Base-by-base conservation (phyloP, 2,329 filamentous ascomycete genomes). In the Hymenoscyphus scutula region DNA sequence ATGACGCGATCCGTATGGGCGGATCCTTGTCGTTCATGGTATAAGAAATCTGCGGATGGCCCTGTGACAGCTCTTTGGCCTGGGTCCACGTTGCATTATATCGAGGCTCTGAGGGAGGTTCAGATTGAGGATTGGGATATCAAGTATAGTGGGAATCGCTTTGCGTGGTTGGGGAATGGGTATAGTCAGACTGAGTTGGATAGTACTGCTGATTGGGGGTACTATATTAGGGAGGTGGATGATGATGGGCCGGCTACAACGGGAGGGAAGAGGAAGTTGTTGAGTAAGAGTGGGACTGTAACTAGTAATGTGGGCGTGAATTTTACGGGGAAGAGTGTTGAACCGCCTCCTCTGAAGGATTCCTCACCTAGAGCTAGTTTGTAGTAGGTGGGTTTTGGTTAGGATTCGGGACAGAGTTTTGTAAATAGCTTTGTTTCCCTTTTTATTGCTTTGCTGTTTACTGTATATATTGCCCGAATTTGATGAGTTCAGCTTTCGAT, bases 51-150 rank as follows among this genome's bases (percentile, higher is more conserved):
- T 1, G 63, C 72, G 0, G 71, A 76, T n/a, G 77, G 76, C 0
- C 71, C 70, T 8, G 63, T 75, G 38, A 76, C 74, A 0, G 76
- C 76, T 0, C 72, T 80, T 11, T 79, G 76, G 77, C 77, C 77
- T 0, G 78, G 77, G 1, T 76, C 73, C 17, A 78, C 78, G 5
- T 71, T 83, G n/a, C 80, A 83, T 69, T 81, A 79, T 64, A 77
- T 82, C 54, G 79, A 83, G 66, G 76, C 77, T 6, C 67, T 83
- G 53, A 74, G 74, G 61, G 77, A 82, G 54, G 69, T 79, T 0
- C 73, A 80, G 0, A 71, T 75, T 45, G 81, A 83, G 38, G 81
- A 83, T 65, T 79, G 77, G 70, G 76, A 81, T 6, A 69, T 81
- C 27, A 75, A 62, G 25, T 77, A 78, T 61, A 62, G 61, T 3